Conservation (phyloP, 495 filamentous ascomycete genomes). For the Lasiosphaeria hispida region DNA sequence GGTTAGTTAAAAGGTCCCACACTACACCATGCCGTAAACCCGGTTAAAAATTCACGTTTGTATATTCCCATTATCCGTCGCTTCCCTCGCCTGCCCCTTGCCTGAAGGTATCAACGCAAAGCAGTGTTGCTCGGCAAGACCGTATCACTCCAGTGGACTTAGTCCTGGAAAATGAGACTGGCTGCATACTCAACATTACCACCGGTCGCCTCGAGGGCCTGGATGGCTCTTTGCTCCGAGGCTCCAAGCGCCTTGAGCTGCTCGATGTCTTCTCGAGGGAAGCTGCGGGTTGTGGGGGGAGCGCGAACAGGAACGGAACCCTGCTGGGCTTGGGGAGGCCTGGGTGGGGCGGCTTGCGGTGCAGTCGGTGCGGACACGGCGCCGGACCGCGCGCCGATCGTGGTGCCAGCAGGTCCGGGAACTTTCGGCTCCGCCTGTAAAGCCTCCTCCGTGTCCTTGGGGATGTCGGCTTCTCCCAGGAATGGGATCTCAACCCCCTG, state of each 20-base stretch:
- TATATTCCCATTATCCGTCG: too few species aligned
- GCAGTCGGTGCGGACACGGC: constrained; percentile 69
- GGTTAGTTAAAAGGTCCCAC: too few species aligned
- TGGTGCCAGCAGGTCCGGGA: constrained; percentile 78
- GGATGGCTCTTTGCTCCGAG: constrained; percentile 69
- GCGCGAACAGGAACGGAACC: constrained; percentile 31
- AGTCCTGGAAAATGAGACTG: constrained; percentile 68
- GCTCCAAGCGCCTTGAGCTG: constrained; percentile 80
- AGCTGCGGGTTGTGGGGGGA: constrained; percentile 33
- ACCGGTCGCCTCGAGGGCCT: constrained; percentile 74
- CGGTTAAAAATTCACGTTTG: too few species aligned
- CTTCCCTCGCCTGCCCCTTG: too few species aligned
- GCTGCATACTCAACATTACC: constrained; percentile 88
- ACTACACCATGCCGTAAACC: too few species aligned
- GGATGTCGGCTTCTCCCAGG: constrained; percentile 89
- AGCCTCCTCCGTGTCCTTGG: constrained; percentile 71
- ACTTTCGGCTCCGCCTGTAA: constrained; percentile 79
- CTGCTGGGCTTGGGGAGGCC: constrained; percentile 8
- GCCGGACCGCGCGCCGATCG: constrained; percentile 80
- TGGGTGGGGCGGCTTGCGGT: constrained; percentile 33
- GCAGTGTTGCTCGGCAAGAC: neutral
- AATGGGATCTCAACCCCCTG: constrained; percentile 86
- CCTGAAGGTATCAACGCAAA: too few species aligned
- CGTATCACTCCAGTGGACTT: neutral
- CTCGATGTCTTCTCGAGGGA: constrained; percentile 61